Evolutionary conservation across 1,139 yeast genomes (phyloP).

Genomic region (Keqinozyma sinolaborantium): DNA sequence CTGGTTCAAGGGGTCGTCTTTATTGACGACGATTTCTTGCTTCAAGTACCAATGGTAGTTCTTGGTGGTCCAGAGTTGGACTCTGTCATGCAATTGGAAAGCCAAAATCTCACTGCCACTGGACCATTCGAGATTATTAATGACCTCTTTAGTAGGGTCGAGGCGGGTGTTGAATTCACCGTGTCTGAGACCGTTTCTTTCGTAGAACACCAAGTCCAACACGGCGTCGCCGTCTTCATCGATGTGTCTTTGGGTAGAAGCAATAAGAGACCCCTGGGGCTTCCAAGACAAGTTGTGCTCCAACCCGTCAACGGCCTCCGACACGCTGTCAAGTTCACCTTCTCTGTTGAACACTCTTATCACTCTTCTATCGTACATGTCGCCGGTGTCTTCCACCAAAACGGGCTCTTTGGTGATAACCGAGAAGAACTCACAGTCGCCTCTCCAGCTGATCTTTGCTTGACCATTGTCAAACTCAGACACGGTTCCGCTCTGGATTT

Average conservation of each 20-base stretch:
- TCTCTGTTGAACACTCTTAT: conserved; percentile 79
- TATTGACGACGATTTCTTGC: conserved; percentile 55
- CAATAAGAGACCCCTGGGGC: conserved; percentile 86
- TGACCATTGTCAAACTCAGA: conserved; percentile 49
- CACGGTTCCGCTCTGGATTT: conserved; percentile 63
- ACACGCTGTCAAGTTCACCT: conserved; percentile 76
- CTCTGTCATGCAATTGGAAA: conserved; percentile 52
- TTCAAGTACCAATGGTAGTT: conserved; percentile 96
- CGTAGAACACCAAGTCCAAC: conserved; percentile 72
- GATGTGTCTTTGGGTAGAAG: conserved; percentile 65
- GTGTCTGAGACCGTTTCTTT: conserved; percentile 89
- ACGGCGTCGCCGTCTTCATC: conserved; percentile 48
- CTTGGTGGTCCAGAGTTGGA: conserved; percentile 87
- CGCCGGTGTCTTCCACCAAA: conserved; percentile 35
- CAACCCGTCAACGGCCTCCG: conserved; percentile 86
- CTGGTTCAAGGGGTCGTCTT: conserved; percentile 19
- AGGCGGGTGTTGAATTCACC: conserved; percentile 78
- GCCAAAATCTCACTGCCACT: conserved; percentile 78
- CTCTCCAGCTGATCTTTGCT: conserved; percentile 80
- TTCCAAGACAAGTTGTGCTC: conserved; percentile 80
- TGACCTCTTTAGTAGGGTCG: conserved; percentile 39
- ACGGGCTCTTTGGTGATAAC: conserved; percentile 60
- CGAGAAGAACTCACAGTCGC: conserved; percentile 85
- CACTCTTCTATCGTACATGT: conserved; percentile 60
- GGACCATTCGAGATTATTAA: conserved; percentile 74